Conservation (phyloP, 2,329 filamentous ascomycete species). For the Chaetomium sp. region DNA sequence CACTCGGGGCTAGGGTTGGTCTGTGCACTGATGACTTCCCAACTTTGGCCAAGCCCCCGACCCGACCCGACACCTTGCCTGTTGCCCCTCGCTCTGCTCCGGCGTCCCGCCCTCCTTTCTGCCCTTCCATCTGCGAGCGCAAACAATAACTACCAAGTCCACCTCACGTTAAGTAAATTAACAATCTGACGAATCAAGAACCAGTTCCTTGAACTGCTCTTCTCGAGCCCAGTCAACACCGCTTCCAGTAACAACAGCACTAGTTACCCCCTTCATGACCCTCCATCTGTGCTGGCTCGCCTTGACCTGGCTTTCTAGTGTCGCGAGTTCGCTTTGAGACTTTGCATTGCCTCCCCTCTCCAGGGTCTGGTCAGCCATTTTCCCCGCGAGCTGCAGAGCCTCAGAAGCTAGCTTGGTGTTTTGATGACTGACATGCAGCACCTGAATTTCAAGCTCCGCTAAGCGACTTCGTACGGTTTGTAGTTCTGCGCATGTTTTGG, state of each 20-base stretch:
- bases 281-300: conserved; percentile 61
- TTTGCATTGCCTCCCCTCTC: conserved; percentile 42
- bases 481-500: conserved; percentile 50
- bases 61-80: too few species aligned
- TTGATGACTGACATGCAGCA: conserved; percentile 46
- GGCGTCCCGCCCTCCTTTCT: too few species aligned
- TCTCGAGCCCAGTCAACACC: conserved; percentile 76
- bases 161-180: not conserved
- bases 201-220: conserved; percentile 59
- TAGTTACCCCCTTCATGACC: conserved; percentile 71
- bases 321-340: conserved; percentile 48
- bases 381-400: conserved; percentile 55
- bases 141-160: not conserved
- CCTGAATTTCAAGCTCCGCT: conserved; percentile 51
- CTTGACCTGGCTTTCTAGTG: conserved; percentile 53
- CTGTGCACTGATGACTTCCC: not conserved
- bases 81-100: too few species aligned
- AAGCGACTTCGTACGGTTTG: conserved; percentile 46
- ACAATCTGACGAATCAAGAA: conserved; percentile 49
- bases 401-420: conserved; percentile 59
- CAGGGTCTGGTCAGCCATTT: conserved; percentile 31
- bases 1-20: not conserved
- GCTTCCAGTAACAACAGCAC: conserved; percentile 71
- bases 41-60: not conserved
- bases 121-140: too few species aligned